Evolutionary conservation across 495 filamentous ascomycete genomes (phyloP).

Genomic region (Aspergillus sclerotioniger): DNA sequence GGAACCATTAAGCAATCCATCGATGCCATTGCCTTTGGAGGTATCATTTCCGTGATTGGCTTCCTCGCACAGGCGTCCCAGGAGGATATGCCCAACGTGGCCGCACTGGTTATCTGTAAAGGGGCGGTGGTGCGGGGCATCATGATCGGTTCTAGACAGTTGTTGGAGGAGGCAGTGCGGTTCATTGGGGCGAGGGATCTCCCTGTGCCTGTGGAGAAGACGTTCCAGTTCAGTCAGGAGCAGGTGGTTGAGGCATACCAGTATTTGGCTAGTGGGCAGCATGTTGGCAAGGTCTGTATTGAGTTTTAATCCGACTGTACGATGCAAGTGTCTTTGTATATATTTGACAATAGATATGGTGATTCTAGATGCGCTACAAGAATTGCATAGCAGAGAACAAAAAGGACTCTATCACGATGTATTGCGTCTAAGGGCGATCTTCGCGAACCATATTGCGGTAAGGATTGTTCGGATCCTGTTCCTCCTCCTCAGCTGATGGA

Average conservation of each 20-base stretch:
- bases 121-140: slow-evolving; percentile 17
- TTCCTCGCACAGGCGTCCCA: slow-evolving; percentile 16
- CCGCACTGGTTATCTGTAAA: slow-evolving; percentile 14
- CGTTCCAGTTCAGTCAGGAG: slow-evolving; percentile 15
- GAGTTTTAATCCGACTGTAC: background rate
- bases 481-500: slow-evolving; percentile 29
- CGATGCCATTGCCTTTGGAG: slow-evolving; percentile 54
- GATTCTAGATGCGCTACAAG: background rate
- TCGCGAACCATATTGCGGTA: slow-evolving; percentile 18
- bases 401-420: no score
- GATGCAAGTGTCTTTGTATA: background rate
- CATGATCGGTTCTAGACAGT: slow-evolving; percentile 13
- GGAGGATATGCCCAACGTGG: slow-evolving; percentile 7
- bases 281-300: slow-evolving; percentile 21
- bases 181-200: slow-evolving; percentile 9
- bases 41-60: slow-evolving; percentile 58
- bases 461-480: slow-evolving; percentile 26
- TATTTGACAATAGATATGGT: no score
- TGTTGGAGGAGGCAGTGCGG: slow-evolving; percentile 17
- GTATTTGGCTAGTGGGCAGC: slow-evolving; percentile 11
- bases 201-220: slow-evolving; percentile 18
- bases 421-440: slow-evolving; percentile 12
- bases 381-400: no score
- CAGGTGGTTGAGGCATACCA: slow-evolving; percentile 15
- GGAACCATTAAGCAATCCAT: slow-evolving; percentile 53